Evolutionary conservation across 805 yeast genomes (phyloP), one percentile per base, ranked within the genome.

Genomic region (Schwanniomyces yamadae): DNA sequence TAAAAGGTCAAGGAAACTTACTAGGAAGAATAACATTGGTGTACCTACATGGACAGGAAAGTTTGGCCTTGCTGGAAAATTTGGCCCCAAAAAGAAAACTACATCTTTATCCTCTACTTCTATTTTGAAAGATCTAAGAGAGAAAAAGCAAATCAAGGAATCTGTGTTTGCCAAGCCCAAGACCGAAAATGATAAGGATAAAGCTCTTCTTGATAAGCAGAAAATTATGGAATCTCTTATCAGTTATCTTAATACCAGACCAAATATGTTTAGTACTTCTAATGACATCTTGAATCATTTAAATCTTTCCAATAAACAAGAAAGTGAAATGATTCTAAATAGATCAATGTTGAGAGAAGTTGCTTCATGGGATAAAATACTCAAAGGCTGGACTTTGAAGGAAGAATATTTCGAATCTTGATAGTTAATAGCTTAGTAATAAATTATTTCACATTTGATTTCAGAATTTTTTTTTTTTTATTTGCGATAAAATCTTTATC

Each of bases 11-110:
- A 61, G 89, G 26, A 68, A 62, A 31, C 54, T 63, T 15, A 69
- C 89, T 1, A 46, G 72, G 14, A 57, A 55, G 36, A 64, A 53
- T 32, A 55, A 49, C 17, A 68, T 90, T 20, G 95, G 95, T 4
- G 80, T 84, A 0, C 98, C 97, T 0, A 91, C 99, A 0, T 93
- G 97, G 95, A 91, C 99, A 0, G 99, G 99, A 0, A 77, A 77
- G 46, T 87, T 82, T 67, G 99, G 99, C 0, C 58, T 64, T 13
- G 96, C 96, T 0, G 96, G 96, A 1, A 75, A 69, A 45, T 59
- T 68, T 20, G 63, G 62, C 0, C 50, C 52, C 2, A 62, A 54
- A 32, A 50, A 42, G 36, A 23, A 16, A 20, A 14, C 36, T 19
- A 28, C 39, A 9, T 35, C 46, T 4, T 34, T 59, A 3, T 53